phyloP scores from a whole-genome alignment of 371 early-diverging fungal genomes.

The Fennellomyces sp. region DNA sequence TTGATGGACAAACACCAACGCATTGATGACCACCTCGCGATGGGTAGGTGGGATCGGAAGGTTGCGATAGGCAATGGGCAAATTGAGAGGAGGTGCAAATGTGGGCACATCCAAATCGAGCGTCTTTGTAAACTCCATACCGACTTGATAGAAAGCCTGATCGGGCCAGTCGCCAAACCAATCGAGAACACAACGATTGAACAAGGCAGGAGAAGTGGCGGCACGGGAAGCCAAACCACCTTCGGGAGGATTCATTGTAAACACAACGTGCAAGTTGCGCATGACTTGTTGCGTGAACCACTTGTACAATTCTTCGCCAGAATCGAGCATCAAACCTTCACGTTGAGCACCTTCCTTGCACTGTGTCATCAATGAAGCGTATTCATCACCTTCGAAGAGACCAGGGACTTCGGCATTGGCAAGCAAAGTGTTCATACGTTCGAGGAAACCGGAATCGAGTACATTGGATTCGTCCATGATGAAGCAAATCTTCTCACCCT shows the following conservation, averaged over 20 bases:
- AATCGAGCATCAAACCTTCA: constrained; percentile 94
- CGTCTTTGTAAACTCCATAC: constrained; percentile 89
- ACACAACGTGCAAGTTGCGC: constrained; percentile 97
- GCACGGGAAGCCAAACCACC: constrained; percentile 93
- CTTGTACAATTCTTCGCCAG: constrained; percentile 93
- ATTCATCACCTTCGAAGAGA: constrained; percentile 98
- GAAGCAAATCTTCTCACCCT: constrained; percentile 98
- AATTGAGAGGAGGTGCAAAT: constrained; percentile 71
- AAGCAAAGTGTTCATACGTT: constrained; percentile 98
- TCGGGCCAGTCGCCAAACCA: constrained; percentile 99
- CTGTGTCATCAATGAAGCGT: constrained; percentile 90
- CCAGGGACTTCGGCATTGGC: constrained; percentile 99
- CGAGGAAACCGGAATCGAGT: constrained; percentile 94
- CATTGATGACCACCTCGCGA: constrained; percentile 87
- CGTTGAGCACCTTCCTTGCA: constrained; percentile 95
- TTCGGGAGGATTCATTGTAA: constrained; percentile 99
- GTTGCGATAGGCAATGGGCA: constrained; percentile 83
- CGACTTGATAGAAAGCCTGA: constrained; percentile 98
- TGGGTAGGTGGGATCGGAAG: constrained; percentile 77
- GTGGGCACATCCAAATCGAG: constrained; percentile 85
- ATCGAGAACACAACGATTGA: constrained; percentile 99
- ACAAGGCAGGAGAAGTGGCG: constrained; percentile 98
- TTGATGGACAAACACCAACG: constrained; percentile 92
- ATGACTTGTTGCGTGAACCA: constrained; percentile 98
- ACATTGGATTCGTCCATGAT: constrained; percentile 98